Evolutionary conservation across 2,329 filamentous ascomycete genomes (phyloP).

Genomic region (Xylariaceae sp.): DNA sequence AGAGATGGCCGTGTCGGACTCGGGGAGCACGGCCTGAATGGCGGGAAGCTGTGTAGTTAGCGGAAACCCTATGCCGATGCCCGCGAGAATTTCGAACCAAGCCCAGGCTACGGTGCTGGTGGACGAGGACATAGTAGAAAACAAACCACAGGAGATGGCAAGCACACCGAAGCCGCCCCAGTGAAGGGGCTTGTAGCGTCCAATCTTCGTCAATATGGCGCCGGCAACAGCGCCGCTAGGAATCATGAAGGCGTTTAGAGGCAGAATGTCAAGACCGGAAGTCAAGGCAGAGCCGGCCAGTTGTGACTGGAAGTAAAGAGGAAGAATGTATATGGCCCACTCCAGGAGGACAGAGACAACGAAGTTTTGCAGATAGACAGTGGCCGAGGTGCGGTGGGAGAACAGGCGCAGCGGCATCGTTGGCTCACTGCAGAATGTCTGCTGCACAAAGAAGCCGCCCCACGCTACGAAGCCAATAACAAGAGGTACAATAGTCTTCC

Average conservation of each 20-base stretch:
- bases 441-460: neutral
- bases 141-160: slow-evolving; percentile 39
- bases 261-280: slow-evolving; percentile 30
- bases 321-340: slow-evolving; percentile 41
- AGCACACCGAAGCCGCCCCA: slow-evolving; percentile 27
- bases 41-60: neutral
- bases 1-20: neutral
- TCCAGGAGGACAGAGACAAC: slow-evolving; percentile 39
- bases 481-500: slow-evolving; percentile 1
- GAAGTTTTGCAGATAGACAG: slow-evolving; percentile 40
- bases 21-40: neutral
- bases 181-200: slow-evolving; percentile 24
- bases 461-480: neutral
- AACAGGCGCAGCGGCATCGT: slow-evolving; percentile 48
- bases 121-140: slow-evolving; percentile 35
- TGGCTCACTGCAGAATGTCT: slow-evolving; percentile 22
- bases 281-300: slow-evolving; percentile 29
- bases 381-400: slow-evolving; percentile 41
- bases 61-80: neutral
- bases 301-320: slow-evolving; percentile 47
- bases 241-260: slow-evolving; percentile 22
- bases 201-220: slow-evolving; percentile 24
- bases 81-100: slow-evolving; percentile 30
- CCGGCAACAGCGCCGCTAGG: slow-evolving; percentile 26
- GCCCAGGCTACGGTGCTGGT: slow-evolving; percentile 39